These are phyloP conservation scores for Sporothrix dimorphospora DNA, from an alignment of 2,329 filamentous ascomycete genomes.

Conservation along the genomic window DNA sequence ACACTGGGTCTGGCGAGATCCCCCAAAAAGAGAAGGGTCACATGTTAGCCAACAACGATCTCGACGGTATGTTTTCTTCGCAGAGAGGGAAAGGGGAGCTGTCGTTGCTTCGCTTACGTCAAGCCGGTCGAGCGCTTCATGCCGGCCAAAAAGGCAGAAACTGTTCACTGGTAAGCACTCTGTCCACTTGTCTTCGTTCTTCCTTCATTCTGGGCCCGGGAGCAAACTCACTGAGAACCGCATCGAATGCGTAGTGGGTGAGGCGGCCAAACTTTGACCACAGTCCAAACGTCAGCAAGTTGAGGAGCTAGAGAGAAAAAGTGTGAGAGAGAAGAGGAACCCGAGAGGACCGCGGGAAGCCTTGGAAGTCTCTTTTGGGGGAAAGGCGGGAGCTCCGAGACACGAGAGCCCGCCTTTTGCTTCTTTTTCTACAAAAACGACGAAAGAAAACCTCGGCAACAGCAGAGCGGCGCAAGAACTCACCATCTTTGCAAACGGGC, in stretches of 20 bases:
- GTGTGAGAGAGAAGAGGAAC: slow-evolving; percentile 20
- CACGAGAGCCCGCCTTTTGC: not conserved
- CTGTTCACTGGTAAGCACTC: slow-evolving; percentile 48
- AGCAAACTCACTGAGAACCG: slow-evolving; percentile 74
- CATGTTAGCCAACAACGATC: slow-evolving; percentile 46
- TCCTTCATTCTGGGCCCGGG: not conserved
- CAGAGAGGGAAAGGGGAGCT: not conserved
- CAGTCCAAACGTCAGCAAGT: slow-evolving; percentile 69
- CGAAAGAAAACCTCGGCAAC: slow-evolving; percentile 29
- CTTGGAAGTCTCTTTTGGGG: slow-evolving; percentile 4
- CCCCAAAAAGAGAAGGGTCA: slow-evolving; percentile 41
- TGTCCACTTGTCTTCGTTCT: not conserved
- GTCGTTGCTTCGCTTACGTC: slow-evolving; percentile 70
- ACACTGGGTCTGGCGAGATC: slow-evolving; percentile 69
- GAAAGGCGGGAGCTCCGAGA: slow-evolving; percentile 28
- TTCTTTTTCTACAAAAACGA: not conserved
- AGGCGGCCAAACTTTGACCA: slow-evolving; percentile 85
- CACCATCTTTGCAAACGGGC: slow-evolving; percentile 17
- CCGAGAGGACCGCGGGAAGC: slow-evolving; percentile 34
- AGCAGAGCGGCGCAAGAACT: not conserved
- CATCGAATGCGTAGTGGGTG: slow-evolving; percentile 95
- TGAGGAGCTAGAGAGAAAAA: slow-evolving; percentile 56
- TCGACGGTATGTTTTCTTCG: not conserved
- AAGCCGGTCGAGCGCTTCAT: slow-evolving; percentile 97
- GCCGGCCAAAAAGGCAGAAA: slow-evolving; percentile 94